Evolutionary conservation across 2,329 filamentous ascomycete genomes (phyloP).

Genomic region (Lasiodiplodia gonubiensis): DNA sequence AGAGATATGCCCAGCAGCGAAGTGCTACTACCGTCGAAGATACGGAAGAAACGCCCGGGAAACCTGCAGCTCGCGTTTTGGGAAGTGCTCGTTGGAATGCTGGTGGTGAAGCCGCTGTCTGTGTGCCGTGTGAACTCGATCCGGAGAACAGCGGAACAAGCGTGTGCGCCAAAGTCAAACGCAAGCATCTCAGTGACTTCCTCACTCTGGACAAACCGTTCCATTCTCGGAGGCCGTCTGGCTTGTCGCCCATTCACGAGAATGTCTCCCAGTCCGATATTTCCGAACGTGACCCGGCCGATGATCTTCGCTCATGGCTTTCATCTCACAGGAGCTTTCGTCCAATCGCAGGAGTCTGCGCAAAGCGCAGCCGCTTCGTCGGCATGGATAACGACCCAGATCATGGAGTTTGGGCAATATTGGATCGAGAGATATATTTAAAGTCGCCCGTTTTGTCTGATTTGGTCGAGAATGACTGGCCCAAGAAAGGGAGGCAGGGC

Average conservation of each 20-base stretch:
- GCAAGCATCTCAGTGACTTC: constrained; percentile 50
- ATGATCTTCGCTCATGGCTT: constrained; percentile 51
- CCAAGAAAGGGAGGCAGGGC: constrained; percentile 35
- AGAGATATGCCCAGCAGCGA: constrained; percentile 53
- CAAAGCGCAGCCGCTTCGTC: constrained; percentile 55
- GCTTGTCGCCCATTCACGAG: constrained; percentile 31
- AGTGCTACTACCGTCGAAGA: constrained; percentile 53
- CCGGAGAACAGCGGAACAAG: constrained; percentile 30
- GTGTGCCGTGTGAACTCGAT: constrained; percentile 34
- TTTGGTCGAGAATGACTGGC: constrained; percentile 41
- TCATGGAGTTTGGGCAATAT: constrained; percentile 54
- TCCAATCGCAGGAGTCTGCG: constrained; percentile 55
- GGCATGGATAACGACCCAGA: constrained; percentile 52
- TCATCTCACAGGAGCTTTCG: constrained; percentile 49
- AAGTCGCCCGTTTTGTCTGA: constrained; percentile 40
- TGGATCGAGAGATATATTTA: constrained; percentile 56
- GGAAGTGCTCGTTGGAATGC: constrained; percentile 45
- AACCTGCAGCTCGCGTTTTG: constrained; percentile 39
- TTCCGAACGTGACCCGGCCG: constrained; percentile 31
- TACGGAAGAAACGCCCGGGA: constrained; percentile 42
- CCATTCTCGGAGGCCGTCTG: constrained; percentile 33
- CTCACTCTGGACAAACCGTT: constrained; percentile 41
- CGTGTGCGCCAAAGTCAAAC: constrained; percentile 44
- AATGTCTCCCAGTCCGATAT: constrained; percentile 32
- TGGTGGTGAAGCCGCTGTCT: constrained; percentile 41